Conservation (phyloP, 2,329 filamentous ascomycete genomes). For the Biscogniauxia mediterranea region DNA sequence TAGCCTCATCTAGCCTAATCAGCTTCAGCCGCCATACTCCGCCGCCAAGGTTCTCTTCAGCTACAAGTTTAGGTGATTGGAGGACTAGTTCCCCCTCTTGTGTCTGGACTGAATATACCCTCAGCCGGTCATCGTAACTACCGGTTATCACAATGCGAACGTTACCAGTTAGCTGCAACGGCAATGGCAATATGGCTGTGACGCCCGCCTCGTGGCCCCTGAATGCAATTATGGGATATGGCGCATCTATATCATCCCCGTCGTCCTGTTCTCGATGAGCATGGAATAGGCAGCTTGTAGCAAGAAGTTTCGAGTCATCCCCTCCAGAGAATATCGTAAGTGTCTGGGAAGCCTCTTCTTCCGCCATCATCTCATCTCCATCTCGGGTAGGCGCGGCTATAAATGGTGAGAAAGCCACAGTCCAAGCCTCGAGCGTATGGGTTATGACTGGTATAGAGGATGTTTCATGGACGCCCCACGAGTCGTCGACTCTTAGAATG, state of each 20-base stretch:
- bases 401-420: constrained; percentile 56
- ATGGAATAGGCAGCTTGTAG: constrained; percentile 35
- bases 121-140: constrained; percentile 84
- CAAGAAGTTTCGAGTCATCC: constrained; percentile 67
- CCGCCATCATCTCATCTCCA: neutral
- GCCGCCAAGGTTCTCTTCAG: constrained; percentile 66
- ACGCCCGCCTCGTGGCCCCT: constrained; percentile 78
- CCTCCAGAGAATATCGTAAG: constrained; percentile 66
- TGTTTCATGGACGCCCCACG: constrained; percentile 38
- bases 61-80: constrained; percentile 51
- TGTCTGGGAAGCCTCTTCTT: constrained; percentile 9
- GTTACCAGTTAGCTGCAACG: constrained; percentile 39
- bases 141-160: constrained; percentile 72
- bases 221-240: constrained; percentile 29
- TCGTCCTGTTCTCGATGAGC: constrained; percentile 10
- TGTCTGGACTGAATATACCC: constrained; percentile 58
- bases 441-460: constrained; percentile 40
- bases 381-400: constrained; percentile 1
- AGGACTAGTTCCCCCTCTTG: constrained; percentile 39
- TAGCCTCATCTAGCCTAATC: constrained; percentile 37
- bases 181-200: constrained; percentile 77
- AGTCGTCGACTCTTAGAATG: constrained; percentile 47
- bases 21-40: constrained; percentile 86
- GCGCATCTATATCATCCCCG: constrained; percentile 12
- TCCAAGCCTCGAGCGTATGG: constrained; percentile 72